Evolutionary conservation across 2,329 filamentous ascomycete species (phyloP).

Genomic region (Pseudogymnoascus sp.): DNA sequence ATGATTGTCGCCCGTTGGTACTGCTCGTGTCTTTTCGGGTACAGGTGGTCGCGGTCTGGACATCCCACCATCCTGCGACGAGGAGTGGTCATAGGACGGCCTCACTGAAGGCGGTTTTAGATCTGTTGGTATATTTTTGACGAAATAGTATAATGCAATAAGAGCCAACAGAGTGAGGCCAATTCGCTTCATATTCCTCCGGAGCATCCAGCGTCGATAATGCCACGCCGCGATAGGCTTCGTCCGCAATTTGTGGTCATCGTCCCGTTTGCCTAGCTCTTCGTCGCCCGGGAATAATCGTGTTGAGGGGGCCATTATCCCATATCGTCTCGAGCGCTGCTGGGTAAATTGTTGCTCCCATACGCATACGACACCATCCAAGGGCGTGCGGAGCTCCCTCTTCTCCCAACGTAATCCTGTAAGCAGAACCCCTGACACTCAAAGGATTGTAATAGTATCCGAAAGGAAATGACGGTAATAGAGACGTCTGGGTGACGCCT

Average conservation of each 20-base stretch:
- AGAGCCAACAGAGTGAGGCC: conserved; percentile 39
- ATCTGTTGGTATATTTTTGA: conserved; percentile 54
- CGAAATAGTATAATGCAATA: conserved; percentile 53
- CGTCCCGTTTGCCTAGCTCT: conserved; percentile 59
- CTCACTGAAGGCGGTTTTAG: conserved; percentile 25
- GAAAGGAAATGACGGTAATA: background rate
- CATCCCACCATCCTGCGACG: background rate
- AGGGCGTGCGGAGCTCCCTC: background rate
- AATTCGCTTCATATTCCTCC: conserved; percentile 49
- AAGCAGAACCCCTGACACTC: background rate
- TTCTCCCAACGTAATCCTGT: background rate
- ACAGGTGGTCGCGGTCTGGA: conserved; percentile 3
- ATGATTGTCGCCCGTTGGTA: conserved; percentile 14
- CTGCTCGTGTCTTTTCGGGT: conserved; percentile 10
- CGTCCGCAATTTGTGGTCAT: conserved; percentile 44
- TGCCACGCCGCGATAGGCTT: conserved; percentile 27
- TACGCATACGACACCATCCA: background rate
- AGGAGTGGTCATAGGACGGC: conserved; percentile 27
- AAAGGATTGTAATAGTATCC: background rate
- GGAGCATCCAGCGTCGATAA: conserved; percentile 36
- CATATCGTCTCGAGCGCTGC: background rate
- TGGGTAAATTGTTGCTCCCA: background rate
- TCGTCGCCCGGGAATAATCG: conserved; percentile 46
- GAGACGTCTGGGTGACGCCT: background rate
- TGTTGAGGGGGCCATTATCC: conserved; percentile 33